Base-by-base conservation (phyloP, 139 green algal species). In the Zygnema circumcarinatum region DNA sequence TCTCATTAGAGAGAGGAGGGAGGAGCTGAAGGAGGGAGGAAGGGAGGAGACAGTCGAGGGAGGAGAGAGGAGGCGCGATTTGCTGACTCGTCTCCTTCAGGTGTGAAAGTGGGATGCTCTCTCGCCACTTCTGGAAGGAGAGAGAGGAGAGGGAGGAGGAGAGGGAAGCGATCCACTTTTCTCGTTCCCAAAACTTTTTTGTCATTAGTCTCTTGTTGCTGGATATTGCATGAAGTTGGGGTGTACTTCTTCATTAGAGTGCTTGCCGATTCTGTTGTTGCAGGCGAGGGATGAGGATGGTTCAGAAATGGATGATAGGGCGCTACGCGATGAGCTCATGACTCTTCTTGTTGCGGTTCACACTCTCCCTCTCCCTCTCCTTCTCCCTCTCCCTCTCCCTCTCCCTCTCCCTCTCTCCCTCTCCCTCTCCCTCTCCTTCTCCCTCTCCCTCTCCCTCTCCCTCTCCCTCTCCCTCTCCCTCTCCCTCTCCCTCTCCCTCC, bases 271-370 rank as follows among this genome's bases (percentile, higher is more conserved):
- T n/a, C n/a, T n/a, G n/a, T n/a, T n/a, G n/a, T 62, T 32, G 2
- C 56, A 90, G 78, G 85, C 38, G 25, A 2, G 31, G 25, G 85
- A 87, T 32, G 79, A 80, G 33, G 87, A 92, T 21, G 92, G 92
- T 1, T 25, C 73, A 41, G 91, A 90, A 76, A 96, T 97, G 94
- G 88, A 38, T 1, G 89, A 96, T 79, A 25, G 40, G 0, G 87
- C 92, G 1, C 90, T 97, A 75, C 90, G 96, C 0, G 95, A 98
- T 68, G 95, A 98, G 92, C 41, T 93, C 33, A 91, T 91, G 82
- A 93, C 90, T 25, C 82, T 93, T 32, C 81, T 93, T 32, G 72
- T 93, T 31, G 90, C 90, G 16, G 82, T 88, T 72, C 54, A 33
- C 54, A 52, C 69, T 7, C 11, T 78, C 7, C 36, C 16, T 78